Conservation (phyloP, 192 early-diverging fungal genomes). For the Funneliformis geosporum region DNA sequence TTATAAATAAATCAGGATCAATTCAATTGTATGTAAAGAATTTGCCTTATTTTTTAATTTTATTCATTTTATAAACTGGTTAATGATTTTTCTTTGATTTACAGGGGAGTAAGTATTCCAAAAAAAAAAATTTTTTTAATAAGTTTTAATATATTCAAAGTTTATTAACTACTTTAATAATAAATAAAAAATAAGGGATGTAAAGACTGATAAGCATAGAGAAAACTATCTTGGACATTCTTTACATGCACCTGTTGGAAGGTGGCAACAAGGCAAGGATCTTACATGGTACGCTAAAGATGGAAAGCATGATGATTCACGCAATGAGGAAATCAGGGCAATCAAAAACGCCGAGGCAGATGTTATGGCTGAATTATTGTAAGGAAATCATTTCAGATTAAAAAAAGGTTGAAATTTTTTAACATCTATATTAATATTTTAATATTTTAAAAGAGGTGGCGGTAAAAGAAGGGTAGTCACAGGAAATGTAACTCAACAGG, state of each 20-base stretch:
- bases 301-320: constrained; percentile 37
- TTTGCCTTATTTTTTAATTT: not conserved
- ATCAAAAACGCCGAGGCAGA: constrained; percentile 65
- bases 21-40: constrained; percentile 24
- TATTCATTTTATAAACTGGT: not conserved
- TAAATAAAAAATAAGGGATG: too few species aligned
- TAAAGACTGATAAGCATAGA: constrained; percentile 69
- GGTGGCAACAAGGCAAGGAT: constrained; percentile 67
- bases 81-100: not conserved
- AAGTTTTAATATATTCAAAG: too few species aligned
- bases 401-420: not conserved
- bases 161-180: too few species aligned
- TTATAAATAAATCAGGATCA: constrained; percentile 12
- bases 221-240: constrained; percentile 89
- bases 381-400: not conserved
- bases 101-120: constrained; percentile 29
- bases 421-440: not conserved
- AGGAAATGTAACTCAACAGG: not conserved
- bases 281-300: constrained; percentile 76
- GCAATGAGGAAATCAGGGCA: constrained; percentile 47
- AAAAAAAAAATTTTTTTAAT: not conserved
- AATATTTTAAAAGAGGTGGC: not conserved
- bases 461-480: not conserved
- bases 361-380: constrained; percentile 61
- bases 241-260: constrained; percentile 74